Conservation (phyloP, 2,329 filamentous ascomycete genomes). For the Tolypocladium guangdongense region DNA sequence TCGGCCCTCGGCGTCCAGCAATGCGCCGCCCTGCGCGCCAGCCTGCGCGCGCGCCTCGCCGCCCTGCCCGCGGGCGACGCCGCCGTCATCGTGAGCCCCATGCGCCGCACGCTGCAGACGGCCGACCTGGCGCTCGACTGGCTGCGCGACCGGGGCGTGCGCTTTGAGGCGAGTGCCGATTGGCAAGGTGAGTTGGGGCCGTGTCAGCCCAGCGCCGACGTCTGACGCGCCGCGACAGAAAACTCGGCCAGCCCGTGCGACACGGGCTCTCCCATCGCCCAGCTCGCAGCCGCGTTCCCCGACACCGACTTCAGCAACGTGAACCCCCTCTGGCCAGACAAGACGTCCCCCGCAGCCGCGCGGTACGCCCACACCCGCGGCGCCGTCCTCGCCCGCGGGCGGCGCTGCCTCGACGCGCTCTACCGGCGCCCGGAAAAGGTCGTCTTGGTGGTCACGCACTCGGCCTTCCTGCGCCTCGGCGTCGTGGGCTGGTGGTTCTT, state of each 20-base stretch:
- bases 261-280: slow-evolving; percentile 37
- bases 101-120: slow-evolving; percentile 56
- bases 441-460: slow-evolving; percentile 54
- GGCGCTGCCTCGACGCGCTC: slow-evolving; percentile 37
- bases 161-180: slow-evolving; percentile 44
- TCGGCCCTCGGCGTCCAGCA: slow-evolving; percentile 38
- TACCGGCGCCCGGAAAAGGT: slow-evolving; percentile 45
- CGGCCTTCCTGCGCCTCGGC: slow-evolving; percentile 48
- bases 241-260: slow-evolving; percentile 50
- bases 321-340: slow-evolving; percentile 52
- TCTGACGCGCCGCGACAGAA: slow-evolving; percentile 24
- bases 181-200: slow-evolving; percentile 46
- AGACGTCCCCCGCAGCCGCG: slow-evolving; percentile 34
- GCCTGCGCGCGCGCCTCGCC: slow-evolving; percentile 27
- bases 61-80: slow-evolving; percentile 20
- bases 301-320: slow-evolving; percentile 43
- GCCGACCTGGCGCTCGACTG: slow-evolving; percentile 46
- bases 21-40: slow-evolving; percentile 31
- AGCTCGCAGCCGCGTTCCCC: slow-evolving; percentile 39
- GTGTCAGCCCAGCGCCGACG: background rate
- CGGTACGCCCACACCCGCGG: slow-evolving; percentile 41
- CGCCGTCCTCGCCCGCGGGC: slow-evolving; percentile 45
- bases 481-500: slow-evolving; percentile 45
- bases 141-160: slow-evolving; percentile 42
- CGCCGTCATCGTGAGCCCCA: slow-evolving; percentile 51